These are phyloP conservation scores for Rasamsonia emersonii DNA, from an alignment of 2,329 filamentous ascomycete genomes.

Conservation along the genomic window DNA sequence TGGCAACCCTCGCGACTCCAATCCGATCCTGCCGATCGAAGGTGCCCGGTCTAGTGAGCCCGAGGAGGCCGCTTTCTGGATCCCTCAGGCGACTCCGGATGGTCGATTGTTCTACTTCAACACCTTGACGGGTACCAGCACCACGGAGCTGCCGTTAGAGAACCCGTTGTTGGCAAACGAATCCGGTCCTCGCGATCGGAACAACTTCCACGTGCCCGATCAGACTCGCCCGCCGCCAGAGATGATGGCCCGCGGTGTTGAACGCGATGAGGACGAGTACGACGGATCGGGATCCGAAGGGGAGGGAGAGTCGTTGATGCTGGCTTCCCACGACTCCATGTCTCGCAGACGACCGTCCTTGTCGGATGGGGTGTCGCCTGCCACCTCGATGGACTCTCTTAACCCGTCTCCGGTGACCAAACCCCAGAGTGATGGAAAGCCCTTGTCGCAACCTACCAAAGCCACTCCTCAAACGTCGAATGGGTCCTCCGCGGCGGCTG, in stretches of 20 bases:
- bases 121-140: slow-evolving; percentile 89
- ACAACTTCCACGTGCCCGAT: slow-evolving; percentile 80
- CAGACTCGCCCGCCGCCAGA: slow-evolving; percentile 84
- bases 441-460: slow-evolving; percentile 12
- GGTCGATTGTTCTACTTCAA: slow-evolving; percentile 97
- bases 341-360: slow-evolving; percentile 59
- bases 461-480: slow-evolving; percentile 21
- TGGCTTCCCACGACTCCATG: slow-evolving; percentile 60
- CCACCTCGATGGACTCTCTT: slow-evolving; percentile 85
- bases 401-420: slow-evolving; percentile 57
- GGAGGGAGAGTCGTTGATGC: slow-evolving; percentile 66
- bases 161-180: slow-evolving; percentile 74
- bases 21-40: slow-evolving; percentile 59
- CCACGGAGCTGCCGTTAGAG: slow-evolving; percentile 88
- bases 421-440: slow-evolving; percentile 46
- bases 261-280: slow-evolving; percentile 82
- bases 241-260: slow-evolving; percentile 75
- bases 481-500: slow-evolving; percentile 21
- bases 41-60: slow-evolving; percentile 56
- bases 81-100: slow-evolving; percentile 90
- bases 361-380: slow-evolving; percentile 67
- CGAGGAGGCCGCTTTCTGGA: slow-evolving; percentile 94
- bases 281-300: slow-evolving; percentile 84
- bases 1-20: slow-evolving; percentile 55
- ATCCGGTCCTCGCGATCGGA: slow-evolving; percentile 77